Evolutionary conservation across 371 early-diverging fungal genomes (phyloP), one percentile per base, ranked within the genome.

Genomic region (Mortierella sp.): DNA sequence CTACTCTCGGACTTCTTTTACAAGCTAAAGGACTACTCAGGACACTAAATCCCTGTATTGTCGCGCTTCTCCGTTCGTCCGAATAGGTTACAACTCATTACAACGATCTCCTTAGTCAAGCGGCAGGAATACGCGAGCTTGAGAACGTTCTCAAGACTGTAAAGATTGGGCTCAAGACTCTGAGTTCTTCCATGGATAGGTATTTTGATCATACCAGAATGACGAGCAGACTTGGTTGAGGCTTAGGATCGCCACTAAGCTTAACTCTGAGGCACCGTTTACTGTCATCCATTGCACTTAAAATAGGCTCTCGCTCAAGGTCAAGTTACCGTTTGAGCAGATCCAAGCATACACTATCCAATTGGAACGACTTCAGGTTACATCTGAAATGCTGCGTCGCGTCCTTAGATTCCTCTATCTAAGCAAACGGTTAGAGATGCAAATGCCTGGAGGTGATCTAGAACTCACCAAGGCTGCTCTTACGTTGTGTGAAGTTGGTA

Each of bases 71-170:
- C 19, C 9, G 9, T 28, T 28, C 26, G 37, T 37, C 37, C 37
- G 37, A 26, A 51, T 82, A 93, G 94, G 91, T 94, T 18, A 83
- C 89, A 4, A 66, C 81, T 12, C 89, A 94, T 70, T 92, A 93
- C 71, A 91, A 92, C 64, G 89, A 85, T 25, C 82, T 94, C 7
- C 66, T 94, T 30, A 84, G 84, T 15, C 92, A 93, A 75, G 91
- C 92, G n/a, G 86, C 87, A 21, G 92, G 92, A 1, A 86, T 93
- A 23, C 85, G 89, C 56, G 85, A 87, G 28, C 74, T 93, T 15
- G 93, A 92, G 60, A 73, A 71, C 0, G 85, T 86, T 6, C 68
- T 93, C 47, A 70, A 82, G 23, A 84, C 85, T 0, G 89, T 93
- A 9, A 84, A 89, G 64, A 64, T 82, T 19, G 86, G 89, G 56